Evolutionary conservation across 2,329 filamentous ascomycete species (phyloP).

Genomic region (Plectosphaerella sp.): DNA sequence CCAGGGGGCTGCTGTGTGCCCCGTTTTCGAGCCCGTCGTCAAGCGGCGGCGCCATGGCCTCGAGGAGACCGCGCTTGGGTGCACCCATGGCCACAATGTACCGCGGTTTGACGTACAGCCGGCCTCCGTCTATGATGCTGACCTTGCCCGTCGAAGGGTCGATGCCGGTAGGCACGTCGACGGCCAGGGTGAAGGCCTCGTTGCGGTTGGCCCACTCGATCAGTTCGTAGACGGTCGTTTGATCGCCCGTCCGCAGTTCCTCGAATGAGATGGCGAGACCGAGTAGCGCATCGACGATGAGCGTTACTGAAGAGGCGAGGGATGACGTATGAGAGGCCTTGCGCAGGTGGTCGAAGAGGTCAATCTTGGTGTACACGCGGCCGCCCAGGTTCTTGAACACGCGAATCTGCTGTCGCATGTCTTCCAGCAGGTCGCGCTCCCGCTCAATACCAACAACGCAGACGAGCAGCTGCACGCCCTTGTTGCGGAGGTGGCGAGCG

Average conservation of each 20-base stretch:
- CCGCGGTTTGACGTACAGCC: constrained; percentile 74
- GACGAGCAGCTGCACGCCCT: constrained; percentile 74
- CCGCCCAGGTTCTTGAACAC: constrained; percentile 83
- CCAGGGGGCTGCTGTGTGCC: constrained; percentile 17
- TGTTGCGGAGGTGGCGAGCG: constrained; percentile 80
- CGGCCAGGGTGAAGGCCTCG: constrained; percentile 74
- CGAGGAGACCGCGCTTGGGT: constrained; percentile 78
- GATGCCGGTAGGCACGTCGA: constrained; percentile 89
- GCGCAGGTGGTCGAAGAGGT: constrained; percentile 57
- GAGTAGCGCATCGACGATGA: constrained; percentile 86
- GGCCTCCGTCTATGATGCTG: constrained; percentile 66
- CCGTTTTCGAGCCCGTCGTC: constrained; percentile 9
- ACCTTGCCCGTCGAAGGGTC: constrained; percentile 71
- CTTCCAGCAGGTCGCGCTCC: constrained; percentile 74
- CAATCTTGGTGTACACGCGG: constrained; percentile 58
- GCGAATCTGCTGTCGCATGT: constrained; percentile 74
- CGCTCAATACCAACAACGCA: constrained; percentile 83
- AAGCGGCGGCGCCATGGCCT: constrained; percentile 57
- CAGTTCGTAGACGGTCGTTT: constrained; percentile 79
- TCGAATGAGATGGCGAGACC: constrained; percentile 86
- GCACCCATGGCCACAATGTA: constrained; percentile 83
- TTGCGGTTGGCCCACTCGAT: constrained; percentile 92
- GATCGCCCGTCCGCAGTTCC: constrained; percentile 76
- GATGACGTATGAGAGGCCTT: constrained; percentile 30
- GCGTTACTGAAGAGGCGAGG: constrained; percentile 52